phyloP scores from a whole-genome alignment of 176 grass and related monocot species.

The Carex scoparia region DNA sequence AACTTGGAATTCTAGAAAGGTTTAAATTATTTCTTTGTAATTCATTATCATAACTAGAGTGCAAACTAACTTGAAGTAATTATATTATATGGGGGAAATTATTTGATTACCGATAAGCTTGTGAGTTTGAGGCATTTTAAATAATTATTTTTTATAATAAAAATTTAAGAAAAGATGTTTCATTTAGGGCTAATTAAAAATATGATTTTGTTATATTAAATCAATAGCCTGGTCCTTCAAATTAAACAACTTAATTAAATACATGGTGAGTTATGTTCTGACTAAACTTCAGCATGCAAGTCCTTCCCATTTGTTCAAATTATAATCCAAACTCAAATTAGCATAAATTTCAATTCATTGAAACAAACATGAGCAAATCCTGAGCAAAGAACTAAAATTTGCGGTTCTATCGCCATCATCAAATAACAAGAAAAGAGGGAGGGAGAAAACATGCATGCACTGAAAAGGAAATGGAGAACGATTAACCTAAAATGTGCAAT shows the following conservation, averaged over 20 bases:
- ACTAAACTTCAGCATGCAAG: neutral
- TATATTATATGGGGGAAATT: neutral
- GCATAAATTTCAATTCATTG: neutral
- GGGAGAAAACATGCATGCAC: neutral
- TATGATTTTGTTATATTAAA: neutral
- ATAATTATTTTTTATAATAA: too few relatives aligned
- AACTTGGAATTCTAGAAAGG: neutral
- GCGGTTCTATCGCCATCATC: neutral
- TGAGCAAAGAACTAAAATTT: neutral
- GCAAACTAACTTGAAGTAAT: neutral
- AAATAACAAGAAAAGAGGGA: neutral
- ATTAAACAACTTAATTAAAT: neutral
- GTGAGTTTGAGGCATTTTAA: too few relatives aligned
- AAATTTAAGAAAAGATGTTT: neutral
- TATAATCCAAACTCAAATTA: neutral
- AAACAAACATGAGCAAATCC: neutral
- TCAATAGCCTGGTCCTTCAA: neutral
- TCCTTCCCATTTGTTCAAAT: neutral
- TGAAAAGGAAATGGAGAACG: neutral
- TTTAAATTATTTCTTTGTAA: neutral
- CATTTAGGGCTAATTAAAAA: neutral
- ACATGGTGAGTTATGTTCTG: too few relatives aligned
- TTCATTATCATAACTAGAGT: neutral
- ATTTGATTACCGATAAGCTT: neutral
- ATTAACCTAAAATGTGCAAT: neutral